Percentiles rank a stretch among this genome's conserved stretches.
These are phyloP conservation scores for Usnea hakonensis DNA, from an alignment of 495 filamentous ascomycete genomes.

Conservation along the genomic window DNA sequence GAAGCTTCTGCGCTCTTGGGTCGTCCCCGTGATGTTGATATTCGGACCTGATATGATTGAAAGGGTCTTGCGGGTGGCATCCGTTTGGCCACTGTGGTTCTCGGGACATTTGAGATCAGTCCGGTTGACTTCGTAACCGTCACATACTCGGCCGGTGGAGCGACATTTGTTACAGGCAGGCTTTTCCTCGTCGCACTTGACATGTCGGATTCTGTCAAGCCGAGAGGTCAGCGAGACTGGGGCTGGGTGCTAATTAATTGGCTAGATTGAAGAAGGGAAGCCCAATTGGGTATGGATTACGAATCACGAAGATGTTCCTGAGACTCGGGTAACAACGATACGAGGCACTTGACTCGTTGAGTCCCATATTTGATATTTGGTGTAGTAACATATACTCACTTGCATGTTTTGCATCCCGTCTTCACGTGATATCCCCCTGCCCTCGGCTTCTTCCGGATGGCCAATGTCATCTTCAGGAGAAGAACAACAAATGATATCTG, in stretches of 20 bases:
- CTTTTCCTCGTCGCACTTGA: conserved; percentile 58
- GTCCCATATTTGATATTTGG: no score
- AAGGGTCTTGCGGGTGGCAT: not conserved
- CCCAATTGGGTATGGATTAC: not conserved
- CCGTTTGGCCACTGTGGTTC: not conserved
- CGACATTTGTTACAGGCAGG: conserved; percentile 50
- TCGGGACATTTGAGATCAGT: no score
- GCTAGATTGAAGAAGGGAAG: not conserved
- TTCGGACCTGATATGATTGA: not conserved
- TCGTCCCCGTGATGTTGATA: conserved; percentile 14
- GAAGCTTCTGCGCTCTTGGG: conserved; percentile 15
- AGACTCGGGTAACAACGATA: no score
- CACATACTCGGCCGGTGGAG: conserved; percentile 41
- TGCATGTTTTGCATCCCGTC: conserved; percentile 49
- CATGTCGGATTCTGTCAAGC: conserved; percentile 39
- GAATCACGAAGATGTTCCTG: not conserved
- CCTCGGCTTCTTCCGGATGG: not conserved
- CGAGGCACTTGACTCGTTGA: no score
- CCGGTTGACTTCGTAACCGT: conserved; percentile 28
- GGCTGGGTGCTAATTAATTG: not conserved
- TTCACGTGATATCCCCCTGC: conserved; percentile 30
- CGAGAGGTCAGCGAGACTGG: not conserved
- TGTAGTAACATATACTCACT: no score
- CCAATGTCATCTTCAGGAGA: no score
- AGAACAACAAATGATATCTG: no score